These are phyloP conservation scores for Sordaria brevicollis DNA, from an alignment of 495 filamentous ascomycete species.

Conservation along the genomic window DNA sequence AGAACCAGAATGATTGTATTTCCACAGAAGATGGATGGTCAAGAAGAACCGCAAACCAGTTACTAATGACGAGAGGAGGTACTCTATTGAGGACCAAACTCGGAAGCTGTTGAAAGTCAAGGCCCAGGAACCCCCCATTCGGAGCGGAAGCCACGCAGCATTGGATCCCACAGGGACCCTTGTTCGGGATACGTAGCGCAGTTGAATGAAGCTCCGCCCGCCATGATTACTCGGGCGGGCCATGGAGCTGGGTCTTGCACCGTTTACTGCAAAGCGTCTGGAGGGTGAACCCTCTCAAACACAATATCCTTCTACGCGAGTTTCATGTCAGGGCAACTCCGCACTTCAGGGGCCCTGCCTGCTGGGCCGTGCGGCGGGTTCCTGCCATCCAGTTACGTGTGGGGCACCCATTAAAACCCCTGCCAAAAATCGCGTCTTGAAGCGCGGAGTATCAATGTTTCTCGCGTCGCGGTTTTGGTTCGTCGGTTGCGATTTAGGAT, in stretches of 20 bases:
- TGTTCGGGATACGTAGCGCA: background rate
- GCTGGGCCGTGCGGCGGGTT: background rate
- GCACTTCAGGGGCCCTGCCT: background rate
- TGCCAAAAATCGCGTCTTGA: conserved; percentile 12
- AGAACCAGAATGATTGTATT: background rate
- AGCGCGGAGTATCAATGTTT: background rate
- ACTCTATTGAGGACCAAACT: background rate
- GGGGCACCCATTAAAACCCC: conserved; percentile 19
- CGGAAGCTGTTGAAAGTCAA: background rate
- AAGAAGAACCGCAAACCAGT: background rate
- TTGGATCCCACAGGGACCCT: background rate
- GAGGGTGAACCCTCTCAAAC: background rate
- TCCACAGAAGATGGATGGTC: background rate
- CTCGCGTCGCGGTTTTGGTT: conserved; percentile 7
- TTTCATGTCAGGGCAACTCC: background rate
- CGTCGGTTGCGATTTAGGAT: background rate
- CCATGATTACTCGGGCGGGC: background rate
- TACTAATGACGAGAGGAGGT: background rate
- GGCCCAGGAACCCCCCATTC: background rate
- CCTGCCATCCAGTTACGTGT: background rate
- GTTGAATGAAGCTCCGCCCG: background rate
- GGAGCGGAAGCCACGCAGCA: background rate
- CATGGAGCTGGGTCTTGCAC: background rate
- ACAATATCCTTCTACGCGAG: background rate
- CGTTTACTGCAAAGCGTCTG: background rate